A percentile compares a stretch with the other conserved stretches of the same genome.
Conservation (phyloP, 108 stramenopile genomes). For the Thalassiosira profunda region DNA sequence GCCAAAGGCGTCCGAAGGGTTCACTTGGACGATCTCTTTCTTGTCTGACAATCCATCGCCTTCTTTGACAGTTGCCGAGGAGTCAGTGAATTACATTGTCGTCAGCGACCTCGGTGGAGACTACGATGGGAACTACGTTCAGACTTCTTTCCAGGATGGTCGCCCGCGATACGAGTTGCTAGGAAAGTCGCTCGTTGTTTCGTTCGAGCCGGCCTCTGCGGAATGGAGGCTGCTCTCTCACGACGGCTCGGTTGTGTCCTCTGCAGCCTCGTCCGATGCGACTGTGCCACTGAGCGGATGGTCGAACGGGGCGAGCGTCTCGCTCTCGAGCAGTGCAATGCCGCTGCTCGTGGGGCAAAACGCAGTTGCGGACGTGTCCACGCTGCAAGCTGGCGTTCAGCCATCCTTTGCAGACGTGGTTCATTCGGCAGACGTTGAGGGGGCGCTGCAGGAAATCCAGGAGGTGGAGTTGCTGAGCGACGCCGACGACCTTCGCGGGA, state of each 20-base stretch:
- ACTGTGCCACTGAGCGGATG: conserved; percentile 29
- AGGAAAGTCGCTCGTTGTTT: conserved; percentile 18
- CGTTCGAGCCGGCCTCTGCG: conserved; percentile 1
- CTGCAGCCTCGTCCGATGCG: conserved; percentile 15
- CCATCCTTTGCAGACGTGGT: conserved; percentile 39
- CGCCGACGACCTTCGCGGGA: conserved; percentile 26
- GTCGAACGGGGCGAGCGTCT: conserved; percentile 24
- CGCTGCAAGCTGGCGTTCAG: conserved; percentile 20
- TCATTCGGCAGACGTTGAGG: conserved; percentile 13
- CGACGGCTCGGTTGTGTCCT: conserved; percentile 20
- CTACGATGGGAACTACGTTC: conserved; percentile 34
- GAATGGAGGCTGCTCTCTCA: conserved; percentile 37
- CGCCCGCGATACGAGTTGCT: conserved; percentile 41
- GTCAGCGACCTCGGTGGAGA: conserved; percentile 21
- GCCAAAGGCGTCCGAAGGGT: conserved; percentile 73
- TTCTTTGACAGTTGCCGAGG: conserved; percentile 8
- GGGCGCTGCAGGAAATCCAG: conserved; percentile 24
- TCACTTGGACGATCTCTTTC: conserved; percentile 86
- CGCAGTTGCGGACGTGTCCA: conserved; percentile 16
- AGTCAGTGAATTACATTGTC: conserved; percentile 19
- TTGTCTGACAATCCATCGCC: conserved; percentile 16
- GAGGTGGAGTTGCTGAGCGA: conserved; percentile 25
- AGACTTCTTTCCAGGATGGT: conserved; percentile 17
- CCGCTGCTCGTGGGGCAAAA: conserved; percentile 23
- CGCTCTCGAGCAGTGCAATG: conserved; percentile 13